These are phyloP conservation scores for Tripterygium wilfordii DNA, from an alignment of 177 flowering plant species.

Conservation along the genomic window DNA sequence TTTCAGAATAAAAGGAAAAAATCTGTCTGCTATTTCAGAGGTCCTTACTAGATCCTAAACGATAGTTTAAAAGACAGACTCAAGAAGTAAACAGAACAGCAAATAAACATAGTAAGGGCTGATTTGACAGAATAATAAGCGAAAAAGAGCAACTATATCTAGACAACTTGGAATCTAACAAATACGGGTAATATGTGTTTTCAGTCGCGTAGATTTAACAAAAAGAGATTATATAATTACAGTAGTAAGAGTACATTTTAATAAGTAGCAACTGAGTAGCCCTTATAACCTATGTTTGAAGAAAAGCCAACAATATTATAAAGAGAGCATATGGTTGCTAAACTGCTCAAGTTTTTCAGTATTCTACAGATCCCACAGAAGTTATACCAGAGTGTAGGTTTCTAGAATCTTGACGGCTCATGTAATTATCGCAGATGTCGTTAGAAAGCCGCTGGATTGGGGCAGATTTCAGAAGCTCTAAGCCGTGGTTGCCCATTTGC, in stretches of 20 bases:
- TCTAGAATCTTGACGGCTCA: slow-evolving; percentile 48
- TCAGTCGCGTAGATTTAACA: slow-evolving; percentile 1
- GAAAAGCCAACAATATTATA: slow-evolving; percentile 23
- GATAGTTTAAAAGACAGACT: no score
- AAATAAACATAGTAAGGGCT: no score
- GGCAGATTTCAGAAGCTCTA: slow-evolving; percentile 60
- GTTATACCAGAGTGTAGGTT: slow-evolving; percentile 54
- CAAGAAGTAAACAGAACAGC: no score
- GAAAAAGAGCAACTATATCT: slow-evolving; percentile 2
- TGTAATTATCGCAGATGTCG: slow-evolving; percentile 56
- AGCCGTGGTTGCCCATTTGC: slow-evolving; percentile 75
- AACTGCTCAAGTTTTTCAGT: slow-evolving; percentile 28
- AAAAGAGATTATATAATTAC: slow-evolving; percentile 18
- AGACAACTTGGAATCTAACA: slow-evolving; percentile 5
- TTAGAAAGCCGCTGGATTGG: slow-evolving; percentile 63
- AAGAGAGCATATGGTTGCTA: slow-evolving; percentile 11
- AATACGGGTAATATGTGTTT: no score
- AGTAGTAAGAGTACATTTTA: slow-evolving; percentile 27
- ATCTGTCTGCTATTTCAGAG: no score
- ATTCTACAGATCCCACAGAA: slow-evolving; percentile 64
- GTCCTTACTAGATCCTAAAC: no score
- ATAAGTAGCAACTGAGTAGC: slow-evolving; percentile 7
- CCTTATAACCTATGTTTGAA: slow-evolving; percentile 6
- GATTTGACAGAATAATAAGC: background rate
- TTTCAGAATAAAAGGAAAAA: no score